Percentiles rank a stretch among this genome's conserved stretches.
Evolutionary conservation across 2,329 filamentous ascomycete species (phyloP).

Genomic region (Calonectria fujianensis): DNA sequence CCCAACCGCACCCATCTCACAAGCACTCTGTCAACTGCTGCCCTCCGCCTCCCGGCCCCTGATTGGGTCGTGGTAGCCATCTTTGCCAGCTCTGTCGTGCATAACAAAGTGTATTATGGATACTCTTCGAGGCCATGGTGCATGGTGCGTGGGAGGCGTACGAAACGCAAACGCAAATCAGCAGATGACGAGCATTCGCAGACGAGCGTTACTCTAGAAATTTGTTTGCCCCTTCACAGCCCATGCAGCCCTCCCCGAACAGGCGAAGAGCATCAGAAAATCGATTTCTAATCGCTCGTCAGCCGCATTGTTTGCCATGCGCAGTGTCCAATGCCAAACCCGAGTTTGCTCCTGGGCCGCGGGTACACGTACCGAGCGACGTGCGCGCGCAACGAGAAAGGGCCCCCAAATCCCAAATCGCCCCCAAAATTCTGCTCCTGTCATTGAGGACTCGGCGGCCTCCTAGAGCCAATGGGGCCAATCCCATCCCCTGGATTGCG

Average conservation of each 20-base stretch:
- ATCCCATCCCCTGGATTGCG: slow-evolving; percentile 24
- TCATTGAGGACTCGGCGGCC: slow-evolving; percentile 35
- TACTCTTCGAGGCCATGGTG: background rate
- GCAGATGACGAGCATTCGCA: slow-evolving; percentile 18
- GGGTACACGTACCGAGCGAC: background rate
- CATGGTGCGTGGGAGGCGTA: slow-evolving; percentile 17
- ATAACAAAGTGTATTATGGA: slow-evolving; percentile 24
- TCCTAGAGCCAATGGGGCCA: slow-evolving; percentile 24
- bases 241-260: background rate
- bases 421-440: slow-evolving; percentile 32
- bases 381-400: slow-evolving; percentile 1
- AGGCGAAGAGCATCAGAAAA: background rate
- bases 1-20: background rate
- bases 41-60: slow-evolving; percentile 5
- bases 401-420: slow-evolving; percentile 24
- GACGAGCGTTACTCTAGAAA: slow-evolving; percentile 5
- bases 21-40: background rate
- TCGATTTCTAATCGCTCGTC: slow-evolving; percentile 19
- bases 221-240: slow-evolving; percentile 19
- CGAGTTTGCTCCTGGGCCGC: background rate
- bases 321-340: background rate
- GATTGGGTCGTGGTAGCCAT: slow-evolving; percentile 38
- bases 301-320: background rate
- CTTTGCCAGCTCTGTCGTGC: slow-evolving; percentile 16
- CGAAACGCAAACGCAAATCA: slow-evolving; percentile 31